phyloP scores from a whole-genome alignment of 495 filamentous ascomycete genomes.

The Tuber indicum region DNA sequence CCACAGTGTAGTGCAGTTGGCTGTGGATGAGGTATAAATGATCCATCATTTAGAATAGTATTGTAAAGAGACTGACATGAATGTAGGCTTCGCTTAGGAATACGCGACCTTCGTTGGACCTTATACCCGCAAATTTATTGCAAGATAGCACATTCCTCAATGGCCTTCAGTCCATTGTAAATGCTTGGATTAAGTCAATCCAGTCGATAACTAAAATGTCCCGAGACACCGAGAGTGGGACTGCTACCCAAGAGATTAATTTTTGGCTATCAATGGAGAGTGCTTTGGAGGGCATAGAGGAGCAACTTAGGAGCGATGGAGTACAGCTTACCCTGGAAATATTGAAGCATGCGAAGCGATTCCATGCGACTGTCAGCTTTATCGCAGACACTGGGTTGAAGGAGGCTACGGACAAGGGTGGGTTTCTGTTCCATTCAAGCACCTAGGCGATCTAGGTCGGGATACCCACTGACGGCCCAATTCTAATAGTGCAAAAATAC shows the following conservation, averaged over 20 bases:
- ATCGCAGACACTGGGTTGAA: slow-evolving; percentile 88
- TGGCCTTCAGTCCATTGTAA: slow-evolving; percentile 84
- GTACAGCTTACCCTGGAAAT: slow-evolving; percentile 90
- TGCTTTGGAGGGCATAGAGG: slow-evolving; percentile 80
- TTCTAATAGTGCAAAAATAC: slow-evolving; percentile 73
- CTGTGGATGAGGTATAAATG: slow-evolving; percentile 55
- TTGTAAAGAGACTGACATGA: slow-evolving; percentile 10
- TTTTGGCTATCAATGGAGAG: slow-evolving; percentile 97
- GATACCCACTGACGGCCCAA: slow-evolving; percentile 14
- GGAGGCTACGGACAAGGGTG: slow-evolving; percentile 73
- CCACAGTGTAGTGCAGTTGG: slow-evolving; percentile 77
- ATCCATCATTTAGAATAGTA: slow-evolving; percentile 5
- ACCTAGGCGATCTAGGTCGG: slow-evolving; percentile 1
- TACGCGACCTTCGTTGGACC: slow-evolving; percentile 62
- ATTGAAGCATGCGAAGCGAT: slow-evolving; percentile 88
- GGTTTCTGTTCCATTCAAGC: slow-evolving; percentile 12
- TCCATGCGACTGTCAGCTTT: slow-evolving; percentile 94
- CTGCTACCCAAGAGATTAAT: slow-evolving; percentile 93
- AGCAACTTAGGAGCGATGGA: slow-evolving; percentile 77
- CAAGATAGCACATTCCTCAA: slow-evolving; percentile 87
- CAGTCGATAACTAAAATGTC: slow-evolving; percentile 94
- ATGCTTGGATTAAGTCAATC: slow-evolving; percentile 96
- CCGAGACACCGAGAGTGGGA: slow-evolving; percentile 77
- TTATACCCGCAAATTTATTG: slow-evolving; percentile 64
- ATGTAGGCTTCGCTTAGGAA: slow-evolving; percentile 53